Evolutionary conservation across 345 rosid species (phyloP).

Genomic region (Rubroshorea leprosula): DNA sequence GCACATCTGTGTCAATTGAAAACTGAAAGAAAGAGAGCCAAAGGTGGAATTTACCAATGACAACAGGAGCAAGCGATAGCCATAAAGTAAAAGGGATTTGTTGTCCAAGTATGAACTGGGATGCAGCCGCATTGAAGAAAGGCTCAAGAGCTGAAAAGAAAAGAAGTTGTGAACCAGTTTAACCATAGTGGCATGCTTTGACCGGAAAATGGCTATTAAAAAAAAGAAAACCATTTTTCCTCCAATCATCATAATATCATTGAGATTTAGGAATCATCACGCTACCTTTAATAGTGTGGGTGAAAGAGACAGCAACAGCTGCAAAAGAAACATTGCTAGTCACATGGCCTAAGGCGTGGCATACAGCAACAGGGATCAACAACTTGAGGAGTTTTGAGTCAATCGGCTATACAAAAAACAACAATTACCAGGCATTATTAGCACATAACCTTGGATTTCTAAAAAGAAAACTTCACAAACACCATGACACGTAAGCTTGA

Average conservation of each 20-base stretch:
- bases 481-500: not conserved
- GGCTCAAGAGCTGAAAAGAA: constrained; percentile 85
- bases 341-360: constrained; percentile 94
- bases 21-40: not conserved
- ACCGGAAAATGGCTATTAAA: not conserved
- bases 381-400: constrained; percentile 69
- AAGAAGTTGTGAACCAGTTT: constrained; percentile 6
- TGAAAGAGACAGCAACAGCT: constrained; percentile 97
- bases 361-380: constrained; percentile 83
- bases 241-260: too few species aligned
- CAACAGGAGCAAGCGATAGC: constrained; percentile 91
- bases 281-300: constrained; percentile 87
- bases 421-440: not conserved
- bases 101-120: constrained; percentile 88
- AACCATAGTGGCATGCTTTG: not conserved
- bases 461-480: not conserved
- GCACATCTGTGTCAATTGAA: too few species aligned
- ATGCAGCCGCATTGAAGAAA: constrained; percentile 95
- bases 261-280: not conserved
- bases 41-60: constrained; percentile 46
- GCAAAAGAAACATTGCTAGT: constrained; percentile 93
- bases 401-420: constrained; percentile 56
- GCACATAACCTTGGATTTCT: not conserved
- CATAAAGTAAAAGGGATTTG: constrained; percentile 72
- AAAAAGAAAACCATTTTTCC: too few species aligned